Evolutionary conservation across 2,329 filamentous ascomycete genomes (phyloP).

Genomic region (Helotiales sp.): DNA sequence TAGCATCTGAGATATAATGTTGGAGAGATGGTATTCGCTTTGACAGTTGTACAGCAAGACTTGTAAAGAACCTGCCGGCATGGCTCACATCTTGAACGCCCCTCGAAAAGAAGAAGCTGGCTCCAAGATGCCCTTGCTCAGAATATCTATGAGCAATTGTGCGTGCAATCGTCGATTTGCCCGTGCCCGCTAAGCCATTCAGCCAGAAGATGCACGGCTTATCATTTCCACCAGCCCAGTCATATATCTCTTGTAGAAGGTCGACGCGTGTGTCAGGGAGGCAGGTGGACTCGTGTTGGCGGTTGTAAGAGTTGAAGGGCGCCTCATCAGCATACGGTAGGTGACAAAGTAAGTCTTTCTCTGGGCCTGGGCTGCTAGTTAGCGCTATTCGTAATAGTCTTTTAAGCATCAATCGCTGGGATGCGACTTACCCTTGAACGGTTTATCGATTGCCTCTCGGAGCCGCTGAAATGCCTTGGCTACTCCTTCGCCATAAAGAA

Average conservation of each 20-base stretch:
- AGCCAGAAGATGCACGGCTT: neutral
- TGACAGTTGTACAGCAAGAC: neutral
- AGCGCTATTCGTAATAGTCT: constrained; percentile 4
- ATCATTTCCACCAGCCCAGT: neutral
- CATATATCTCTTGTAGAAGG: constrained; percentile 6
- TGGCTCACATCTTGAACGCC: neutral
- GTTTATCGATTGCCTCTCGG: constrained; percentile 43
- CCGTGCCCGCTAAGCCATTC: neutral
- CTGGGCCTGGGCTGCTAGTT: neutral
- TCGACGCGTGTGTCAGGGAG: constrained; percentile 2
- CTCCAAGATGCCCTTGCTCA: neutral
- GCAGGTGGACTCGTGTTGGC: neutral
- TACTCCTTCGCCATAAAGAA: constrained; percentile 48
- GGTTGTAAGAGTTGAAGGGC: neutral
- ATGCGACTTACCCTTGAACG: constrained; percentile 19
- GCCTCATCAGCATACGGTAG: neutral
- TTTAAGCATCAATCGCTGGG: constrained; percentile 1
- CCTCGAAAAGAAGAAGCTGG: neutral
- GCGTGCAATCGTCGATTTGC: neutral
- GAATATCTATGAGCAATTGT: neutral
- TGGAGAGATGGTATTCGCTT: neutral
- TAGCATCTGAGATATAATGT: neutral
- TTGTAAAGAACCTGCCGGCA: neutral
- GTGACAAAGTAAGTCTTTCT: neutral
- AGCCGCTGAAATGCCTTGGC: constrained; percentile 43